Conservation (phyloP, 192 early-diverging fungal species). For the Paraglomus occultum region DNA sequence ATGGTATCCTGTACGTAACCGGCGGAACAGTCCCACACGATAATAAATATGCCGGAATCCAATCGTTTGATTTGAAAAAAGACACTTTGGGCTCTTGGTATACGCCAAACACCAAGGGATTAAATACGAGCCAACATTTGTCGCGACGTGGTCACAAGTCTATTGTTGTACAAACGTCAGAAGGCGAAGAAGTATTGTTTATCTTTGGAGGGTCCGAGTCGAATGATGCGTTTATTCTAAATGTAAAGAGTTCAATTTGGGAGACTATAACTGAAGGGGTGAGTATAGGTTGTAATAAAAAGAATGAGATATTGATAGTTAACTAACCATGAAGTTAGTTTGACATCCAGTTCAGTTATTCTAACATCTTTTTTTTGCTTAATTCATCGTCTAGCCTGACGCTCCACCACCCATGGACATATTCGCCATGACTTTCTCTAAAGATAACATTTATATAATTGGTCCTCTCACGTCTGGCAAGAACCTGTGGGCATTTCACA, state of each 20-base stretch:
- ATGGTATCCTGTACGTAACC: neutral
- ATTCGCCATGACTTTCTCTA: neutral
- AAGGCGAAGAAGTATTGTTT: neutral
- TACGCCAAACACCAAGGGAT: too few species aligned
- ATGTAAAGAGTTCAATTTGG: neutral
- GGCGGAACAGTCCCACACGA: neutral
- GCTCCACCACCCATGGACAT: too few species aligned
- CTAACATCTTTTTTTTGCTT: too few species aligned
- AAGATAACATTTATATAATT: neutral
- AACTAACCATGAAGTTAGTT: too few species aligned
- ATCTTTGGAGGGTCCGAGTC: neutral
- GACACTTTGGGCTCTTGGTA: neutral
- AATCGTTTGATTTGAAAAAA: neutral
- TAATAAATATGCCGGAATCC: neutral
- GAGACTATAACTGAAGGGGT: neutral
- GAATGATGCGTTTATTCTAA: constrained; percentile 1
- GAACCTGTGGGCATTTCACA: neutral
- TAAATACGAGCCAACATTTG: too few species aligned
- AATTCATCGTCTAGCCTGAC: too few species aligned
- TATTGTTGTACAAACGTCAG: neutral
- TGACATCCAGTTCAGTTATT: too few species aligned
- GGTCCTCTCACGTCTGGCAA: neutral
- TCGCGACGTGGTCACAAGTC: neutral
- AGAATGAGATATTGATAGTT: neutral
- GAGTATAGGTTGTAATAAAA: neutral